Percentiles rank a stretch among this genome's conserved stretches.
Conservation (phyloP, 2,329 filamentous ascomycete species). For the Aspergillus calidoustus region DNA sequence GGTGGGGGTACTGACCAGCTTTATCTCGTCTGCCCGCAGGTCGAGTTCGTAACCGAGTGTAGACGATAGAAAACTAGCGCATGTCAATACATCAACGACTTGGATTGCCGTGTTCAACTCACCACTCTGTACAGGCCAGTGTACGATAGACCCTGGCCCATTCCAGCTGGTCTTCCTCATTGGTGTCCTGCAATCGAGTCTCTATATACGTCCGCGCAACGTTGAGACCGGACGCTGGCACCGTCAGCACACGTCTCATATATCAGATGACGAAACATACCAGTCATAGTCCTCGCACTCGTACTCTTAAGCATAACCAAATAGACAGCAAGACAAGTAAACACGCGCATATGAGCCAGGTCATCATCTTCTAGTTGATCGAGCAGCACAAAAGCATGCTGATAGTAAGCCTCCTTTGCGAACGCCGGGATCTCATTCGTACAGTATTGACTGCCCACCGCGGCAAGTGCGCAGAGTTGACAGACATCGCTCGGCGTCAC, state of each 20-base stretch:
- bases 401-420: not conserved
- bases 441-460: conserved; percentile 5
- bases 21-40: not conserved
- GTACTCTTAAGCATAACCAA: conserved; percentile 5
- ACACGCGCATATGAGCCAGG: not conserved
- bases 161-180: not conserved
- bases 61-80: not conserved
- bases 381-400: not conserved
- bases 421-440: not conserved
- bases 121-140: conserved; percentile 8
- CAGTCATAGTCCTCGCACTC: not conserved
- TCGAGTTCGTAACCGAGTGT: not conserved
- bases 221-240: not conserved
- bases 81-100: not conserved
- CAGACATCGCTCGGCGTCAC: not conserved
- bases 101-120: not conserved
- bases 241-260: not conserved
- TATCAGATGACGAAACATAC: not conserved
- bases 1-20: not conserved
- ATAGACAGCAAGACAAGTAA: conserved; percentile 2
- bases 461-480: conserved; percentile 1
- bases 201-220: not conserved
- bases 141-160: not conserved
- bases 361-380: not conserved
- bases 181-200: not conserved